These are phyloP conservation scores for Avena eriantha DNA, from an alignment of 176 grass and related monocot species.

Conservation along the genomic window DNA sequence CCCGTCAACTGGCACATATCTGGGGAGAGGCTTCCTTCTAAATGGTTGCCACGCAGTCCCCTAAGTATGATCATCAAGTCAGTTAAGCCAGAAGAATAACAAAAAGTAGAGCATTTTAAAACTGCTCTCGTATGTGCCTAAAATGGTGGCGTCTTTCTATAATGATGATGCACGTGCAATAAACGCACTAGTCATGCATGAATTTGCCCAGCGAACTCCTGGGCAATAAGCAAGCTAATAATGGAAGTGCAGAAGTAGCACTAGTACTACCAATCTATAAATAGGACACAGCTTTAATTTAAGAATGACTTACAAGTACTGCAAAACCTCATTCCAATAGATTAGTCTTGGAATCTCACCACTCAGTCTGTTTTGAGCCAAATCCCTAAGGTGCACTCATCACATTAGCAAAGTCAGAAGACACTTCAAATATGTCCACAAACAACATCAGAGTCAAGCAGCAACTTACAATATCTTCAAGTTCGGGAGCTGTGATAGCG, in stretches of 20 bases:
- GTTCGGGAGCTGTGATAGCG: constrained; percentile 90
- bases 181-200: neutral
- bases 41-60: constrained; percentile 82
- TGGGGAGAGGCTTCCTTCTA: constrained; percentile 79
- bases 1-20: constrained; percentile 97
- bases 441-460: neutral
- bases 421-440: neutral
- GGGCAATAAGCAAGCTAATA: neutral
- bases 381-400: constrained; percentile 55
- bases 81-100: constrained; percentile 2
- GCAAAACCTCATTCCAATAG: constrained; percentile 99
- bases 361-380: constrained; percentile 91
- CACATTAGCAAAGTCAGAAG: constrained; percentile 7
- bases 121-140: neutral
- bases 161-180: neutral
- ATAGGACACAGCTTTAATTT: neutral
- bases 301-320: constrained; percentile 77
- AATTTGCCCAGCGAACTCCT: neutral
- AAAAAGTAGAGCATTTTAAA: neutral
- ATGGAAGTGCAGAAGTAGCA: neutral
- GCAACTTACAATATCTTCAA: constrained; percentile 89
- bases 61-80: constrained; percentile 29
- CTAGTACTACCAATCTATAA: neutral
- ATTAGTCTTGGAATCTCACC: constrained; percentile 96
- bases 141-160: neutral